Evolutionary conservation across 2,329 filamentous ascomycete species (phyloP).

Genomic region (Simplicillium sp.): DNA sequence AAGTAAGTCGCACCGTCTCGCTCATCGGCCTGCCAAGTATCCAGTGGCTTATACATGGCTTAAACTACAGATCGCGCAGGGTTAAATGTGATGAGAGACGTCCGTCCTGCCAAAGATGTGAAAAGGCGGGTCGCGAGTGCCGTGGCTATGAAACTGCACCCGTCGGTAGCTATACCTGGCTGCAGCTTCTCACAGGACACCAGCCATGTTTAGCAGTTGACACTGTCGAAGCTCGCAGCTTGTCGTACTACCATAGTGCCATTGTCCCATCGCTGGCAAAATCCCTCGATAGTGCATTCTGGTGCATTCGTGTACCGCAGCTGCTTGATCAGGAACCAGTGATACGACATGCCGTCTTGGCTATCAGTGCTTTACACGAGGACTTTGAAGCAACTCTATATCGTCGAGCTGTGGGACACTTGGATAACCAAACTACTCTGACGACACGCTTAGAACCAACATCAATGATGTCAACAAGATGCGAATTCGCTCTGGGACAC

Average conservation of each 20-base stretch:
- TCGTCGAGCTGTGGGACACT: conserved; percentile 7
- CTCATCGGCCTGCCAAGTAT: not conserved
- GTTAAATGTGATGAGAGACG: conserved; percentile 49
- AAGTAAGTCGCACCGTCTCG: conserved; percentile 28
- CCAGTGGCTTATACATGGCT: not conserved
- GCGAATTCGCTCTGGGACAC: conserved; percentile 23
- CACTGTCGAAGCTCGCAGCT: conserved; percentile 16
- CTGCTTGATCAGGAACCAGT: conserved; percentile 25
- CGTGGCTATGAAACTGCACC: conserved; percentile 39
- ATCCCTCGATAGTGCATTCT: conserved; percentile 26
- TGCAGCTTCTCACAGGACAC: conserved; percentile 20
- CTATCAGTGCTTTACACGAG: conserved; percentile 30
- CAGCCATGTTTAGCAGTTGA: conserved; percentile 5
- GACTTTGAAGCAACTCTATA: conserved; percentile 11
- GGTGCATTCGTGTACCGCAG: conserved; percentile 29
- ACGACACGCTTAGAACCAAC: not conserved
- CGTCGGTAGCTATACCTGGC: conserved; percentile 20
- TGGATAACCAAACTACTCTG: not conserved
- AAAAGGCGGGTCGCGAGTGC: conserved; percentile 41
- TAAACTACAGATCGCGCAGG: conserved; percentile 33
- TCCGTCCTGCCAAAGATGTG: conserved; percentile 40
- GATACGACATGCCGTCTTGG: conserved; percentile 25
- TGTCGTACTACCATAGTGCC: conserved; percentile 27
- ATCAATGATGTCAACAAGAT: not conserved
- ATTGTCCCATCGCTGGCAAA: conserved; percentile 26